Base-by-base conservation (phyloP, 208 protist species). In the Trypanosoma rangeli region DNA sequence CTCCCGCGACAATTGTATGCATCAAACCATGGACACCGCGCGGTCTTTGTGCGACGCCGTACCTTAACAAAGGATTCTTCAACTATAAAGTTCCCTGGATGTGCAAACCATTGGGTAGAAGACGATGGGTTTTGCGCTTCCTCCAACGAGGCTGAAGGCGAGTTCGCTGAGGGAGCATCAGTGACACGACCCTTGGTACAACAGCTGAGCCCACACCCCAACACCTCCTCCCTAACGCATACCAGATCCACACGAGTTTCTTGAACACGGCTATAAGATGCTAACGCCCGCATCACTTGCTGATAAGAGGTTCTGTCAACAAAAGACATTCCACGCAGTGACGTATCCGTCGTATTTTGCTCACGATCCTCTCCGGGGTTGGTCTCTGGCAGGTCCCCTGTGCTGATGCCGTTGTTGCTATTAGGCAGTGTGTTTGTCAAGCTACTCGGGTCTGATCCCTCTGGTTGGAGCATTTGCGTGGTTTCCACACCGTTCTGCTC, bases 51-150 rank as follows among this genome's bases (percentile, higher is more conserved):
- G 57, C 79, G 69, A 52, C 89, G 89, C 24, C 60, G 68, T 1
- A 94, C 83, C 39, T 78, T 65, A 66, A 92, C 83, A 74, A 82
- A 92, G 16, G 76, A 76, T 68, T 94, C 89, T 8, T 83, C 73
- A 54, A 94, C 75, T n/a, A 75, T 54, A 63, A 94, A 76, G 65
- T 94, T 94, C n/a, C 85, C 86, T 5, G 89, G 83, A 20, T 78
- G 67, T 42, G 60, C 22, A 31, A 48, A 56, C 84, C 82, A 86
- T 31, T 53, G 46, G 10, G 84, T 90, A 16, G 76, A 53, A 20
- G 67, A 55, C 22, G 73, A 52, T 22, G 73, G 37, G 9, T 64
- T 62, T n/a, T 70, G 71, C 3, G 74, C 73, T 13, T 71, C 79
- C 44, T 82, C 71, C 64, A 81, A 42, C 28, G 31, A 31, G 52